A percentile compares a stretch with the other conserved stretches of the same genome.
Conservation (phyloP, 2,329 filamentous ascomycete species). For the Botrytis byssoidea region DNA sequence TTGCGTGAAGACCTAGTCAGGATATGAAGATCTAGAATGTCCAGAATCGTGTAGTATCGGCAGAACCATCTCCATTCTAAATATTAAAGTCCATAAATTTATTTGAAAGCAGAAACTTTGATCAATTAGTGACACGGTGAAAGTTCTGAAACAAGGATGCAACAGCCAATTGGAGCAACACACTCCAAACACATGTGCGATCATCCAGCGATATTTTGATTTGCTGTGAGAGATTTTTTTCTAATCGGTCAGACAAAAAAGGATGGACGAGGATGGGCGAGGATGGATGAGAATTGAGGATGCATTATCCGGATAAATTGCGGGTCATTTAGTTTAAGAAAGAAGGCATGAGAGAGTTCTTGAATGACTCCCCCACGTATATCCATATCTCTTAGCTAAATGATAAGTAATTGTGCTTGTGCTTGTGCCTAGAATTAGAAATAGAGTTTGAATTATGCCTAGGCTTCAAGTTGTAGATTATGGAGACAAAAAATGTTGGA, state of each 20-base stretch:
- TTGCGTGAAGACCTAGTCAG: neutral
- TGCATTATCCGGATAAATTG: slow-evolving; percentile 6
- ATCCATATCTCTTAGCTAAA: neutral
- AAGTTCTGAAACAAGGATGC: slow-evolving; percentile 6
- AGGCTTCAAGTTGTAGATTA: neutral
- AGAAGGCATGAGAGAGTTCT: neutral
- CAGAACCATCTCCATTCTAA: neutral
- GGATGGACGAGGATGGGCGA: too few relatives aligned
- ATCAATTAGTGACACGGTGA: neutral
- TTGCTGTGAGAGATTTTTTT: neutral
- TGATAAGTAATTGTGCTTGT: neutral
- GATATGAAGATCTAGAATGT: slow-evolving; percentile 5
- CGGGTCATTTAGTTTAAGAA: neutral
- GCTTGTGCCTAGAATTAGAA: neutral
- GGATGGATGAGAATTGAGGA: neutral
- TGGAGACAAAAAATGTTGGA: neutral
- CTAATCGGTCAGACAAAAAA: slow-evolving; percentile 10
- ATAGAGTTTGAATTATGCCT: neutral
- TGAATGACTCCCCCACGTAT: neutral
- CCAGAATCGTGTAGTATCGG: neutral
- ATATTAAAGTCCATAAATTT: neutral
- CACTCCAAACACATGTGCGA: neutral
- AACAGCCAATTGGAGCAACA: neutral
- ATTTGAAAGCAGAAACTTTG: neutral
- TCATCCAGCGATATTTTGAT: neutral